Evolutionary conservation across 176 grass and related monocot species (phyloP).

Genomic region (Tillandsia leiboldiana): DNA sequence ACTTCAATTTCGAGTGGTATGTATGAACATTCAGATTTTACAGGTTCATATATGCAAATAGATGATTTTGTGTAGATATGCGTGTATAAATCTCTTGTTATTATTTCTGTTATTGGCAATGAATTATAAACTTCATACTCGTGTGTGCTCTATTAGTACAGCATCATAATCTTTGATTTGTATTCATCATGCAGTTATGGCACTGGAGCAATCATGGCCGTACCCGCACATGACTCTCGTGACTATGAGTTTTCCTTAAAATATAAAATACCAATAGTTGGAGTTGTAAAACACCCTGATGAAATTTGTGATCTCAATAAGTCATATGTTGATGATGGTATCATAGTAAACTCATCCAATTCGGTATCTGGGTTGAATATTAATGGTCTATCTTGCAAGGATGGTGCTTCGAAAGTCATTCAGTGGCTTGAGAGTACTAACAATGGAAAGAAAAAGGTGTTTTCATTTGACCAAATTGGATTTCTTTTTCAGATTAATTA

Average conservation of each 20-base stretch:
- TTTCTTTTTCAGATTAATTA: no score
- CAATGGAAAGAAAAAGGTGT: conserved; percentile 82
- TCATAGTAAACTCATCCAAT: conserved; percentile 78
- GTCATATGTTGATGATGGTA: conserved; percentile 62
- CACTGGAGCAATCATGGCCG: conserved; percentile 96
- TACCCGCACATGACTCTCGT: conserved; percentile 87
- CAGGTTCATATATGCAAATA: no score
- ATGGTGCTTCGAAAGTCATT: conserved; percentile 78
- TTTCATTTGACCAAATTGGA: background rate
- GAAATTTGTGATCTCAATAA: conserved; percentile 33
- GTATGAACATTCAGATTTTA: no score
- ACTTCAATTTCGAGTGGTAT: no score
- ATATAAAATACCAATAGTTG: conserved; percentile 66
- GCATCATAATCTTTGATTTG: background rate
- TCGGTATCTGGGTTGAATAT: conserved; percentile 66
- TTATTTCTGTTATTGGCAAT: no score
- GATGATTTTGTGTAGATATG: no score
- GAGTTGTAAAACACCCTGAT: conserved; percentile 49
- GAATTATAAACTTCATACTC: background rate
- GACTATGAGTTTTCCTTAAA: conserved; percentile 74
- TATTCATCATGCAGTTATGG: conserved; percentile 56
- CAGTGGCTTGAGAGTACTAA: conserved; percentile 67
- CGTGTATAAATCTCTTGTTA: no score
- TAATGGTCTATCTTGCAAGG: conserved; percentile 61
- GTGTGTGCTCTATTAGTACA: background rate